Percentiles rank a stretch among this genome's conserved stretches.
These are phyloP conservation scores for Ocimum tenuiflorum DNA, from an alignment of 257 asterid species.

Conservation along the genomic window DNA sequence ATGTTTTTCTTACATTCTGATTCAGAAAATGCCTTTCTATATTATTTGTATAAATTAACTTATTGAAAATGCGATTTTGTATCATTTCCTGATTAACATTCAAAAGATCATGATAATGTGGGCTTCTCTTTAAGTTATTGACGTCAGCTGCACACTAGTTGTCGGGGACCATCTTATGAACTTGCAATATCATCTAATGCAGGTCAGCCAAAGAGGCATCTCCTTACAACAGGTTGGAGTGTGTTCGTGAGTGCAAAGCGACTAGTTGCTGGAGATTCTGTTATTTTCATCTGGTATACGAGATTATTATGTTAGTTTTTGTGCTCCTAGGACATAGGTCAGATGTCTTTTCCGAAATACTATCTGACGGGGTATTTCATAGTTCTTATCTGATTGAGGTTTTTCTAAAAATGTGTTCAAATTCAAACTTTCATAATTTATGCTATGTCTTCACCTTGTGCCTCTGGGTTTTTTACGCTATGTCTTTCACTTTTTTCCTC, in stretches of 20 bases:
- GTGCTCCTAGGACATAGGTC: no score
- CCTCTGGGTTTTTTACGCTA: no score
- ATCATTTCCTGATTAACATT: neutral
- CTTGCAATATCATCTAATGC: constrained; percentile 23
- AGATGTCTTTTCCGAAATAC: no score
- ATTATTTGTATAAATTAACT: neutral
- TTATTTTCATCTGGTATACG: constrained; percentile 89
- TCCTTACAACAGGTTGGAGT: constrained; percentile 96
- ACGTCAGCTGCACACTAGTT: neutral
- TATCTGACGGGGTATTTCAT: no score
- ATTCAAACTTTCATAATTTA: neutral
- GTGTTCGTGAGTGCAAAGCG: constrained; percentile 95
- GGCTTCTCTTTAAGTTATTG: neutral
- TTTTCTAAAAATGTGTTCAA: neutral
- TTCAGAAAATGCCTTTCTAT: no score
- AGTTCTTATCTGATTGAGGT: no score
- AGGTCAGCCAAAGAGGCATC: constrained; percentile 99
- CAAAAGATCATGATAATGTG: neutral
- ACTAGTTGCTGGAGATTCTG: constrained; percentile 90
- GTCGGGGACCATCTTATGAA: neutral
- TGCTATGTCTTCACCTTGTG: no score
- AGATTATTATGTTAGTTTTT: neutral
- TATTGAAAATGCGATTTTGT: neutral
- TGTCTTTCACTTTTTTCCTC: no score
- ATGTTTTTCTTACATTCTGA: no score